A percentile compares a stretch with the other conserved stretches of the same genome.
Evolutionary conservation across 148 eudicot species (phyloP).

Genomic region (Diospyros kaki): DNA sequence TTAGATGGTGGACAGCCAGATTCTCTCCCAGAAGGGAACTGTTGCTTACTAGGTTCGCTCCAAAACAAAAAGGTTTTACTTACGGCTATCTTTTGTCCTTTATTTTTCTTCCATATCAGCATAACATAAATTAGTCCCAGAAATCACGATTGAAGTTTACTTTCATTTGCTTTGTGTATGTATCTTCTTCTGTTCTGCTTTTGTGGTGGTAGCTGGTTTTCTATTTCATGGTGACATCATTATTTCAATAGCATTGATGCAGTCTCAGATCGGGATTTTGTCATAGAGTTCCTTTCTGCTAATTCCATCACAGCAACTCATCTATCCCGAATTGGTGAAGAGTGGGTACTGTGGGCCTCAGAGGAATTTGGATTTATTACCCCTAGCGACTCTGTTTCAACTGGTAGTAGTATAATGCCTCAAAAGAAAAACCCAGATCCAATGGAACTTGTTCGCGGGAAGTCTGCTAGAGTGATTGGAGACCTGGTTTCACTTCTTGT

Average conservation of each 20-base stretch:
- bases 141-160: neutral
- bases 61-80: neutral
- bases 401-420: constrained; percentile 99
- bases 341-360: constrained; percentile 98
- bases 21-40: neutral
- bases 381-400: constrained; percentile 92
- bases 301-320: constrained; percentile 89
- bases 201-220: neutral
- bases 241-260: constrained; percentile 85
- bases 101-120: neutral
- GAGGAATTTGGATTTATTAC: constrained; percentile 94
- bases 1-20: neutral
- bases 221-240: constrained; percentile 19
- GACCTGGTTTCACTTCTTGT: constrained; percentile 89
- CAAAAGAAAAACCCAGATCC: constrained; percentile 99
- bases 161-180: neutral
- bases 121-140: constrained; percentile 1
- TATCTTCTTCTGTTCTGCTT: constrained; percentile 1
- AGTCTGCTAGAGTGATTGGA: constrained; percentile 87
- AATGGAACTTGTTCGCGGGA: constrained; percentile 99
- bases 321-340: constrained; percentile 98
- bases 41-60: neutral
- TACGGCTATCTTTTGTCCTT: neutral
- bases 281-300: constrained; percentile 91
- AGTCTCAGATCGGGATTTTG: constrained; percentile 96